phyloP scores from a whole-genome alignment of 2,329 filamentous ascomycete genomes.

The Cladosporium sp. region DNA sequence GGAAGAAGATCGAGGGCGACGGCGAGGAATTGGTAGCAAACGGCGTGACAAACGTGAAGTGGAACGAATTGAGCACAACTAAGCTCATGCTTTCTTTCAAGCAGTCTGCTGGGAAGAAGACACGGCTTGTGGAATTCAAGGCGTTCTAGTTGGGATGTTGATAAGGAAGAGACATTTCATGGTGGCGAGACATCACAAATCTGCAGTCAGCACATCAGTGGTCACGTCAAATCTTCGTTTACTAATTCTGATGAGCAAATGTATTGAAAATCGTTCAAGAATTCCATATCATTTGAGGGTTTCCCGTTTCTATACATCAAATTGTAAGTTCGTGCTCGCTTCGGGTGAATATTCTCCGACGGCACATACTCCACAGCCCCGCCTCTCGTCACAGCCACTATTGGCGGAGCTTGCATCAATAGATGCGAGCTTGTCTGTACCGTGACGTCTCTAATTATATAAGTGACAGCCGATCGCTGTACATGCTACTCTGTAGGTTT shows the following conservation, averaged over 20 bases:
- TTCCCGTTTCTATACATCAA: no score
- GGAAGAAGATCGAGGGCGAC: conserved; percentile 28
- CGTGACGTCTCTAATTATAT: neutral
- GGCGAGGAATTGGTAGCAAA: conserved; percentile 30
- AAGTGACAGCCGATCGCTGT: neutral
- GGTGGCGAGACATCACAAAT: no score
- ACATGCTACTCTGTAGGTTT: conserved; percentile 5
- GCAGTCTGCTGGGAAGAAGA: conserved; percentile 30
- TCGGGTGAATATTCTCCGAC: neutral
- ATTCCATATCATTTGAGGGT: no score
- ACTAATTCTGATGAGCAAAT: no score
- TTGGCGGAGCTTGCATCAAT: neutral
- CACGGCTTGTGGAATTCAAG: conserved; percentile 38
- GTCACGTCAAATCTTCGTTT: no score
- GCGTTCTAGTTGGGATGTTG: conserved; percentile 21
- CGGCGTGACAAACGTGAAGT: conserved; percentile 34
- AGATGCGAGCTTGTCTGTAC: neutral
- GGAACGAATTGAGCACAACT: conserved; percentile 24
- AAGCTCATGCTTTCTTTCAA: conserved; percentile 33
- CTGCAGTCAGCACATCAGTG: no score
- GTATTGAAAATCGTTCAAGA: no score
- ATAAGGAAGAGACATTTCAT: no score
- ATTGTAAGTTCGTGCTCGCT: no score
- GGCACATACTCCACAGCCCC: neutral
- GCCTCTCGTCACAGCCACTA: neutral